Percentiles rank a stretch among this genome's conserved stretches.
Conservation (phyloP, 257 asterid species). For the Solanum pimpinellifolium region DNA sequence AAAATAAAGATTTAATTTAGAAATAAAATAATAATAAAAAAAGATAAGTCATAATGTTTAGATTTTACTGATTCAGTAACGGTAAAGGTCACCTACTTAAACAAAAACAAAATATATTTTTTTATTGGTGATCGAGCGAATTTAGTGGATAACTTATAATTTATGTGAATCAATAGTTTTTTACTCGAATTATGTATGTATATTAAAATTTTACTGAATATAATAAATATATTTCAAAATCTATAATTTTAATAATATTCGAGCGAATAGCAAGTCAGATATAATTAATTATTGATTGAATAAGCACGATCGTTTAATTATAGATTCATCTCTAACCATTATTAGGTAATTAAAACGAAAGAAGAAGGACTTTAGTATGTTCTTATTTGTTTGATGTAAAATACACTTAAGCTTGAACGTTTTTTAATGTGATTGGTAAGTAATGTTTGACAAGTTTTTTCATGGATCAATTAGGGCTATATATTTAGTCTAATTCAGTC, state of each 20-base stretch:
- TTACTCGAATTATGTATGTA: background rate
- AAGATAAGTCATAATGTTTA: background rate
- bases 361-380: too few species aligned
- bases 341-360: background rate
- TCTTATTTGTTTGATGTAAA: background rate
- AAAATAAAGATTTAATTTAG: slow-evolving; percentile 1
- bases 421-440: background rate
- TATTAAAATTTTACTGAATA: background rate
- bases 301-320: background rate
- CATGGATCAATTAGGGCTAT: background rate
- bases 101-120: background rate
- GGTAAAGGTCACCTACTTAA: background rate
- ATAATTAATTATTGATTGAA: too few species aligned
- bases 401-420: background rate
- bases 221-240: background rate
- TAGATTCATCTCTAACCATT: background rate
- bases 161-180: background rate
- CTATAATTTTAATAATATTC: background rate
- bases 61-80: background rate
- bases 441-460: background rate
- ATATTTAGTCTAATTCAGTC: background rate
- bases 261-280: too few species aligned
- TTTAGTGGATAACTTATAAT: background rate
- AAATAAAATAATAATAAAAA: background rate
- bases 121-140: background rate